These are phyloP conservation scores for Galium porrigens DNA, from an alignment of 305 asterid species.

Conservation along the genomic window DNA sequence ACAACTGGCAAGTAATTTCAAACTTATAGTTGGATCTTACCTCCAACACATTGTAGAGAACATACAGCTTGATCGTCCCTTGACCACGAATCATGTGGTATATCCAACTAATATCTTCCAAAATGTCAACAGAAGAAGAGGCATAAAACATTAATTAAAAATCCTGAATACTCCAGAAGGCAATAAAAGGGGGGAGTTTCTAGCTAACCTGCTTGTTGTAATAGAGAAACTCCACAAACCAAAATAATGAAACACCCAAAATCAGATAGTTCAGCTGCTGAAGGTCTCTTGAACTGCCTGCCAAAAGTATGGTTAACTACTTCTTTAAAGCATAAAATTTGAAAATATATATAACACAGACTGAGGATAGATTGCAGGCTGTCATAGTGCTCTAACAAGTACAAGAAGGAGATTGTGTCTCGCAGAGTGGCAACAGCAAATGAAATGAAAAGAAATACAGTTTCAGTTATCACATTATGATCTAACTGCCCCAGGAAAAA, in stretches of 20 bases:
- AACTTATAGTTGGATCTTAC: conserved; percentile 26
- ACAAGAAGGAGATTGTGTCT: not conserved
- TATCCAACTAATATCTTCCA: conserved; percentile 72
- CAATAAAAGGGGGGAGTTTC: not conserved
- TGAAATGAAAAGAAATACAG: not conserved
- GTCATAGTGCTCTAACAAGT: not conserved
- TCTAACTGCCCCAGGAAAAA: not conserved
- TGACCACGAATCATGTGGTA: conserved; percentile 99
- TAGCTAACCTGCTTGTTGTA: conserved; percentile 82
- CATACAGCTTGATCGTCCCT: conserved; percentile 85
- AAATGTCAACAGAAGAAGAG: not conserved
- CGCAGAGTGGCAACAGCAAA: not conserved
- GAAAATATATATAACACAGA: not conserved
- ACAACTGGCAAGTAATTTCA: not conserved
- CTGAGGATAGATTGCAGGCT: not conserved
- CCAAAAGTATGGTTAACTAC: conserved; percentile 58
- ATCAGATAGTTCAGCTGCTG: conserved; percentile 83
- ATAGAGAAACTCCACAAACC: conserved; percentile 55
- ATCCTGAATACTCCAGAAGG: not conserved
- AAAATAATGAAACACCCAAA: conserved; percentile 71
- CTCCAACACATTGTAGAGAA: conserved; percentile 96
- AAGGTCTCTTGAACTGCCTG: conserved; percentile 96
- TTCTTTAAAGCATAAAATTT: conserved; percentile 24
- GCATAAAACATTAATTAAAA: not conserved
- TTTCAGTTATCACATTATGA: not conserved